These are phyloP conservation scores for Stereocaulon alpinum DNA, from an alignment of 495 filamentous ascomycete genomes.

Conservation along the genomic window DNA sequence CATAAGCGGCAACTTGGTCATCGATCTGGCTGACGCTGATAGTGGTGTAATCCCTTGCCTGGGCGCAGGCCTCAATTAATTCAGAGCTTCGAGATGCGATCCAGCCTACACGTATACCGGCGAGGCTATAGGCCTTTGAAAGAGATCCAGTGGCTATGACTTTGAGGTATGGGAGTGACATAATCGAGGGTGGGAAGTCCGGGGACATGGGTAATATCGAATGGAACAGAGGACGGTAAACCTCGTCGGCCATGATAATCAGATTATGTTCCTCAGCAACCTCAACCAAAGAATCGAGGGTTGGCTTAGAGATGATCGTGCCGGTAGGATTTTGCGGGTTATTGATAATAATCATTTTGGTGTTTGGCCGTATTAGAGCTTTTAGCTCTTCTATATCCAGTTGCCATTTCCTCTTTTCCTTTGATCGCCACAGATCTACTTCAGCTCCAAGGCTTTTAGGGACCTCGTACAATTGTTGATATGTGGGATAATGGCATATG, in stretches of 20 bases:
- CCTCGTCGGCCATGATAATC: conserved; percentile 68
- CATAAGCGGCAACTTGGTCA: conserved; percentile 68
- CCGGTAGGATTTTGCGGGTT: conserved; percentile 90
- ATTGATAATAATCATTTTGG: conserved; percentile 62
- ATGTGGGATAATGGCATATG: conserved; percentile 81
- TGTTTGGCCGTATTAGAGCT: conserved; percentile 58
- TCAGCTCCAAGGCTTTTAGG: conserved; percentile 70
- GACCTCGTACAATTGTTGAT: conserved; percentile 76
- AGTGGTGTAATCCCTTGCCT: conserved; percentile 70
- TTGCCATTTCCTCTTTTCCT: conserved; percentile 52
- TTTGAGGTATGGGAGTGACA: conserved; percentile 61
- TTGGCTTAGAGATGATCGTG: conserved; percentile 50
- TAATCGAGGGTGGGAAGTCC: conserved; percentile 56
- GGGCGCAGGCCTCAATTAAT: conserved; percentile 55
- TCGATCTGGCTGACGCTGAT: conserved; percentile 79
- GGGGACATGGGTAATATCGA: conserved; percentile 45
- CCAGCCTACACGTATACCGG: conserved; percentile 78
- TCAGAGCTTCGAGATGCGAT: conserved; percentile 54
- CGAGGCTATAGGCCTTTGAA: conserved; percentile 79
- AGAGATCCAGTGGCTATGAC: conserved; percentile 68
- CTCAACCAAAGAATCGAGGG: conserved; percentile 51
- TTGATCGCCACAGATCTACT: conserved; percentile 70
- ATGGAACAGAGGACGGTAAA: conserved; percentile 86
- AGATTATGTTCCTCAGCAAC: conserved; percentile 54
- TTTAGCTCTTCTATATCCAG: conserved; percentile 60